phyloP scores from a whole-genome alignment of 768 basidiomycete genomes.

The Infundibulicybe gibba region DNA sequence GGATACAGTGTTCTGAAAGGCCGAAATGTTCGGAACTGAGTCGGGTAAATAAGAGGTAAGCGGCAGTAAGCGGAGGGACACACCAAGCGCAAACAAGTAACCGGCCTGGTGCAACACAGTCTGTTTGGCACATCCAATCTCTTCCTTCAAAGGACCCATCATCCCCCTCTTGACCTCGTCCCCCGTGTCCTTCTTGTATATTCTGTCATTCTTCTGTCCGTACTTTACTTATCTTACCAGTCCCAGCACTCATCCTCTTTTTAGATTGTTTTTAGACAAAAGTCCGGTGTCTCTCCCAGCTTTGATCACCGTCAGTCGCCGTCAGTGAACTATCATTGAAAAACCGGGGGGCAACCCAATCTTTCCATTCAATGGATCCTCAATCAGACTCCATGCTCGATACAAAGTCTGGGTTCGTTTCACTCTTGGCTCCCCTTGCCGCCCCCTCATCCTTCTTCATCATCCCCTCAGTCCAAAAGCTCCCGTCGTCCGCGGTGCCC shows the following conservation, averaged over 20 bases:
- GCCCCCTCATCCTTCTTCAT: conserved; percentile 5
- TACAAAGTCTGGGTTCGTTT: conserved; percentile 27
- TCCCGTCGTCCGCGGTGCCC: conserved; percentile 49
- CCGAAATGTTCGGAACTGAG: conserved; percentile 15
- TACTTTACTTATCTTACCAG: neutral
- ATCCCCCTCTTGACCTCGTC: conserved; percentile 9
- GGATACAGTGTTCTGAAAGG: neutral
- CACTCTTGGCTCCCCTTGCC: conserved; percentile 2
- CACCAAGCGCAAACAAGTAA: conserved; percentile 31
- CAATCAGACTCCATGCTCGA: conserved; percentile 30
- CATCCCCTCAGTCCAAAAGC: conserved; percentile 33
- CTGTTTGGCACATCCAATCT: conserved; percentile 4
- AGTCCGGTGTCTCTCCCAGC: conserved; percentile 13
- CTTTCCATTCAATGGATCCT: conserved; percentile 27
- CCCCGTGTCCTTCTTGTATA: conserved; percentile 9
- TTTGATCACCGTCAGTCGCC: conserved; percentile 39
- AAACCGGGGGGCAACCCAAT: conserved; percentile 18
- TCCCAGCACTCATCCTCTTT: conserved; percentile 5
- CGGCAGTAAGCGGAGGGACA: conserved; percentile 12
- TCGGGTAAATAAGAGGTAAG: conserved; percentile 24
- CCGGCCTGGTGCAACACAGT: conserved; percentile 15
- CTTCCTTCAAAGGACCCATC: conserved; percentile 9
- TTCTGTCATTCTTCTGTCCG: conserved; percentile 1
- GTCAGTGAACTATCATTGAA: conserved; percentile 23
- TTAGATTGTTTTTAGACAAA: neutral